Percentiles rank a stretch among this genome's conserved stretches.
phyloP scores from a whole-genome alignment of 2,329 filamentous ascomycete genomes.

The Aspergillus carbonarius region DNA sequence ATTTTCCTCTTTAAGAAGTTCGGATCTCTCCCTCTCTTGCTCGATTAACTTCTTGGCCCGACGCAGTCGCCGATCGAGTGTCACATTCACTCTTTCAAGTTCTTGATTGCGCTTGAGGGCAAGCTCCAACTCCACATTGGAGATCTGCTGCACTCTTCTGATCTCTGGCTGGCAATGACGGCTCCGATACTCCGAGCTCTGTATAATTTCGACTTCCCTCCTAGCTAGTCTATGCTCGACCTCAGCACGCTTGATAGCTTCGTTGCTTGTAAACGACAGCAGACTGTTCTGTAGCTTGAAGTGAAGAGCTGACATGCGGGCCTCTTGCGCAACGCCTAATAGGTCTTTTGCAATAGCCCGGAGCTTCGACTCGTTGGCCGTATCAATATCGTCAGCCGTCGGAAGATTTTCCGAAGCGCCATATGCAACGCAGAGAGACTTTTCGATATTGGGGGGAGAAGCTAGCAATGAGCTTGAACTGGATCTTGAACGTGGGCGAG shows the following conservation, averaged over 20 bases:
- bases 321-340: conserved; percentile 57
- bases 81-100: conserved; percentile 64
- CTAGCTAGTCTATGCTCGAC: conserved; percentile 93
- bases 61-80: conserved; percentile 64
- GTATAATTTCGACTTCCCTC: conserved; percentile 80
- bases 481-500: conserved; percentile 43
- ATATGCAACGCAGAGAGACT: conserved; percentile 43
- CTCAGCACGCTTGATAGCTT: conserved; percentile 79
- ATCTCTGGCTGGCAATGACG: conserved; percentile 59
- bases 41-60: conserved; percentile 76
- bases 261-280: conserved; percentile 77
- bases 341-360: conserved; percentile 56
- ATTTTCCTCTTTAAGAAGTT: conserved; percentile 71
- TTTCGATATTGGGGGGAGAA: conserved; percentile 52
- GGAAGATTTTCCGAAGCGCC: conserved; percentile 47
- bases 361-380: conserved; percentile 53
- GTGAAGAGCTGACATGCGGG: conserved; percentile 82
- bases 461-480: conserved; percentile 36
- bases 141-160: conserved; percentile 40
- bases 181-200: conserved; percentile 68
- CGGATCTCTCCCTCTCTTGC: conserved; percentile 72
- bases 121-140: conserved; percentile 58
- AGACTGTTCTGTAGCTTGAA: conserved; percentile 88
- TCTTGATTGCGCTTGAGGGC: conserved; percentile 62
- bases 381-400: conserved; percentile 52